Conservation (phyloP, 768 basidiomycete species). For the Brasilioporus rufonigricans region DNA sequence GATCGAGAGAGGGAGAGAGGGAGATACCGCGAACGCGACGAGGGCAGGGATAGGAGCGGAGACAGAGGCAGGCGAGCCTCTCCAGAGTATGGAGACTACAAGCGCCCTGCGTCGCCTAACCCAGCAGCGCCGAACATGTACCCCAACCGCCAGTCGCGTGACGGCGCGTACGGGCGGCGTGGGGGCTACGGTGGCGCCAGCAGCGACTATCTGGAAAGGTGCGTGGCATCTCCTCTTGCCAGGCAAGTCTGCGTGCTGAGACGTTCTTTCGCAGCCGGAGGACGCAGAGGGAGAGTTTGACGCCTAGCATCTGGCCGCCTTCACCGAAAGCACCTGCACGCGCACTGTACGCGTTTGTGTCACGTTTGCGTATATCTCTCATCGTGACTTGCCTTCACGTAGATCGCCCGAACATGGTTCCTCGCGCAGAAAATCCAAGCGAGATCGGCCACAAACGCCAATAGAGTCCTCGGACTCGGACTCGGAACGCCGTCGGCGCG, state of each 20-base stretch:
- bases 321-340: conserved; percentile 73
- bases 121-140: conserved; percentile 55
- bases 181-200: conserved; percentile 34
- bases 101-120: conserved; percentile 40
- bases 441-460: conserved; percentile 46
- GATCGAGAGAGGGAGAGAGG: conserved; percentile 19
- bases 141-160: conserved; percentile 33
- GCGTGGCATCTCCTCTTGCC: conserved; percentile 16
- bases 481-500: conserved; percentile 54
- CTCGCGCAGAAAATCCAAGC: conserved; percentile 57
- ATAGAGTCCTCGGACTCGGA: conserved; percentile 50
- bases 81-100: conserved; percentile 62
- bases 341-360: conserved; percentile 42
- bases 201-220: conserved; percentile 70
- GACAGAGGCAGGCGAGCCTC: conserved; percentile 39
- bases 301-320: conserved; percentile 73
- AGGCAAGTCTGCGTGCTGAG: background rate
- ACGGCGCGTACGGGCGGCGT: conserved; percentile 18
- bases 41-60: conserved; percentile 13
- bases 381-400: background rate
- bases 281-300: conserved; percentile 56
- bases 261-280: conserved; percentile 53
- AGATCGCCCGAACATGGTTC: conserved; percentile 57
- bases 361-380: background rate
- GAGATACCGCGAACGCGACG: conserved; percentile 26